Base-by-base conservation (phyloP, 768 basidiomycete genomes). In the Pleurotus ostreatus region DNA sequence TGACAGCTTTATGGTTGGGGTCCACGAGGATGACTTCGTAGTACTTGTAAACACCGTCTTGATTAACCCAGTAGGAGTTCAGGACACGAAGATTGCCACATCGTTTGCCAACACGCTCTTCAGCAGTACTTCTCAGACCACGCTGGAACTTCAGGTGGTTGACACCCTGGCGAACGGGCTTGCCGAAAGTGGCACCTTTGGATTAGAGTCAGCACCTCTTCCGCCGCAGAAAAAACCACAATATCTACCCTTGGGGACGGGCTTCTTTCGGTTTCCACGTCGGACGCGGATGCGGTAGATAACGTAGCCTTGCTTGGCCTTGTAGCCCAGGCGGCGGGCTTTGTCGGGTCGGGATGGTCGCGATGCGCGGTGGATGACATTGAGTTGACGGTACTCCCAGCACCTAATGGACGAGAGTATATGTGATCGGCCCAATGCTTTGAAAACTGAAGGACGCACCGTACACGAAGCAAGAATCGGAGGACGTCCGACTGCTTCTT, bases 21-120 rank as follows among this genome's bases (percentile, higher is more conserved):
- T 99, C 97, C 57, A 99, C 95, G 62, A 97, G 84, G 71, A 99
- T 98, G 67, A 99, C 93, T 72, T 99, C 97, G 78, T 86, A 99
- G 80, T 97, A 98, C 74, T 96, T 97, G 85, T 96, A 97, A 26
- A 97, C 92, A 74, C 94, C 94, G 70, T 98, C 94, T 77, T 96
- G 94, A 77, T 98, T 98, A 68, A 99, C 78, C 97, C 97, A 99
- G 83, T 98, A 98, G 46, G 96, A 98, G 78, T 96, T 97, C 66
- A 97, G 71, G 62, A 99, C 97, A 55, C 97, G 86, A 68, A 99
- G 74, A 74, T 98, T 98, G 54, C 94, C 94, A 69, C 97, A 99
- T 63, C 95, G 84, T 69, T 84, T 86, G 60, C 96, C 97, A 62
- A 98, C 96, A 70, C 97, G 91, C 81, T 98, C 97, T 79, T 99